Base-by-base conservation (phyloP, 169 alveolate genomes). In the Plasmodium vivax region DNA sequence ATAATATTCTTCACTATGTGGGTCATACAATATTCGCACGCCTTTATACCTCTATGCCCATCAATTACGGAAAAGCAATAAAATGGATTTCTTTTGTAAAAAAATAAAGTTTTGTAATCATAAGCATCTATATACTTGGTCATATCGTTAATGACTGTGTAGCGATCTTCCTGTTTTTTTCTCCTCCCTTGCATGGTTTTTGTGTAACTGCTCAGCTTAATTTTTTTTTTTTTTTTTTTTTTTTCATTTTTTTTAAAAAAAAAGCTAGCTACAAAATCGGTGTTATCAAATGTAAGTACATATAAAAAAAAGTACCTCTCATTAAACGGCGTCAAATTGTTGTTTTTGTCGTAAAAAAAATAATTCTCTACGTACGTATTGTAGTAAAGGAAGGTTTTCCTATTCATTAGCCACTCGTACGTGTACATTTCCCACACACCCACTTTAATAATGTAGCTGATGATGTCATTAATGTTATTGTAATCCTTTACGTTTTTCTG, bases 121-220 rank as follows among this genome's bases (percentile, higher is more conserved):
- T 75, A 75, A 54, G 93, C 45, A 27, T 87, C 88, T 32, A 87
- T 87, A 77, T 87, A 87, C 81, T 27, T 87, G 32, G 87, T 87
- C 43, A 87, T 41, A 30, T 87, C 93, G 14, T 83, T 87, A 43
- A 87, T 34, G n/a, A 56, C 85, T 54, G 82, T 54, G 38, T 75
- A 87, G n/a, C 93, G 38, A 51, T 87, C 93, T 87, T 87, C 93
- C 45, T 87, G 93, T 56, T 87, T 87, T 75, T 87, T 77, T 41
- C 93, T 87, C 19, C 93, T 87, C 30, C 93, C 93, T 87, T 87
- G 93, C 93, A 87, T 87, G 16, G 93, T 87, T 87, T 87, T 87
- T 23, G 93, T 77, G 68, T 77, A 87, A 30, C 87, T 87, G 38
- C 87, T 77, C 75, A 87, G 38, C 77, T 87, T 85, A 7, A 85